Evolutionary conservation across 2,329 filamentous ascomycete genomes (phyloP).

Genomic region (Talaromyces pinophilus): DNA sequence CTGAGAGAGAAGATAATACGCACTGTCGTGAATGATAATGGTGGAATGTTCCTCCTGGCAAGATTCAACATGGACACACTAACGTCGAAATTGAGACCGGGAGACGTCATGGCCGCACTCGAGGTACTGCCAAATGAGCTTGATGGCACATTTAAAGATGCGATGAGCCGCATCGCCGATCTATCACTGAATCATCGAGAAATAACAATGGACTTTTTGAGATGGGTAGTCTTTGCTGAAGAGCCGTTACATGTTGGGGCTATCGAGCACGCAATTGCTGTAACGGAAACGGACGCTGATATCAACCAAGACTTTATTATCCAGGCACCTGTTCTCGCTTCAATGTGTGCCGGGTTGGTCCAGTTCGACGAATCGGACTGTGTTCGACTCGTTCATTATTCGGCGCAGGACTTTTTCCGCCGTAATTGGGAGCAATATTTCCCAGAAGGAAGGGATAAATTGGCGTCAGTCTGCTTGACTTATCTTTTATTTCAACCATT

Average conservation of each 20-base stretch:
- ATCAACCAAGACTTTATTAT: slow-evolving; percentile 4
- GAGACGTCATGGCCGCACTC: slow-evolving; percentile 9
- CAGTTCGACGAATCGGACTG: slow-evolving; percentile 9
- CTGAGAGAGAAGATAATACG: slow-evolving; percentile 2
- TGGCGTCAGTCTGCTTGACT: slow-evolving; percentile 3
- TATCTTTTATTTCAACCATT: slow-evolving; percentile 2
- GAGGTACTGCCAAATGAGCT: slow-evolving; percentile 12
- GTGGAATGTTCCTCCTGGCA: not conserved
- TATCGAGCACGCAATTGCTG: slow-evolving; percentile 9
- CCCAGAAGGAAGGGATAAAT: slow-evolving; percentile 2
- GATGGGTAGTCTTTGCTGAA: slow-evolving; percentile 12
- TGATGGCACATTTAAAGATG: slow-evolving; percentile 5
- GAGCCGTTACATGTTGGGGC: slow-evolving; percentile 5
- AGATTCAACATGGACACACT: slow-evolving; percentile 11
- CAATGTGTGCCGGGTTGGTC: slow-evolving; percentile 1
- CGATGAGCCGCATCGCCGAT: not conserved
- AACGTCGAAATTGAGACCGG: not conserved
- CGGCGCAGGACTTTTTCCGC: slow-evolving; percentile 8
- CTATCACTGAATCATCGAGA: not conserved
- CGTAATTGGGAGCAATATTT: slow-evolving; percentile 9
- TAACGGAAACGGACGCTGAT: slow-evolving; percentile 1
- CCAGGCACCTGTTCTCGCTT: slow-evolving; percentile 3
- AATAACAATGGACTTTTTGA: slow-evolving; percentile 5
- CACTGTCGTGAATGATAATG: slow-evolving; percentile 2
- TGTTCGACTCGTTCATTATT: slow-evolving; percentile 5